phyloP scores from a whole-genome alignment of 2,329 filamentous ascomycete genomes.

The Stagonosporopsis cucurbitacearum region DNA sequence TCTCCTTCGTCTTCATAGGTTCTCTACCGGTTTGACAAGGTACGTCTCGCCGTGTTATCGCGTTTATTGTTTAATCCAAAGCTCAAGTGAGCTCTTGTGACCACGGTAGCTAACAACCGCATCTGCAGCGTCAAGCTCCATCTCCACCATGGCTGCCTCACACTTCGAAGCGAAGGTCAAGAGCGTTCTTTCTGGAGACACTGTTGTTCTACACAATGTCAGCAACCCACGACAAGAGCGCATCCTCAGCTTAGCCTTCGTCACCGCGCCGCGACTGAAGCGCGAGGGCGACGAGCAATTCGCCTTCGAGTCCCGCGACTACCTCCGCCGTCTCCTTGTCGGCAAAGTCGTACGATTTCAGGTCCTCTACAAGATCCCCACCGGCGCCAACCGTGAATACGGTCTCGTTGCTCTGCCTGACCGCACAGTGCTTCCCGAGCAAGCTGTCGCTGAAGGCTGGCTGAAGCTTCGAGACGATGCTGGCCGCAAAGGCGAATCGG shows the following conservation, averaged over 20 bases:
- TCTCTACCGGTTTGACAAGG: conserved; percentile 20
- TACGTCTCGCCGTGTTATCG: background rate
- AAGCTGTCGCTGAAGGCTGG: conserved; percentile 87
- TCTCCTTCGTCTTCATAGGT: conserved; percentile 10
- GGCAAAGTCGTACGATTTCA: conserved; percentile 88
- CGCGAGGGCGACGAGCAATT: conserved; percentile 92
- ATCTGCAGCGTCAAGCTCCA: conserved; percentile 13
- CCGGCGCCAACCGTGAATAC: conserved; percentile 80
- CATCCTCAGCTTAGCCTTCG: conserved; percentile 88
- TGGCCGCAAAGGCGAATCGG: conserved; percentile 85
- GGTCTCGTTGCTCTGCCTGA: conserved; percentile 79
- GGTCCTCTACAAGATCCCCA: conserved; percentile 85
- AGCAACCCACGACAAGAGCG: conserved; percentile 84
- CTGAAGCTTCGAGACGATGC: conserved; percentile 93
- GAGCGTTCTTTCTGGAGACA: conserved; percentile 92
- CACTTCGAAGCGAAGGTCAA: conserved; percentile 69
- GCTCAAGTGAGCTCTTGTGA: conserved; percentile 16
- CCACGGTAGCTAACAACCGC: conserved; percentile 15
- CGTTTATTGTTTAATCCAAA: background rate
- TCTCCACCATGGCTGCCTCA: conserved; percentile 37
- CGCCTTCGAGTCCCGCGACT: conserved; percentile 94
- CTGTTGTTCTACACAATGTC: conserved; percentile 80
- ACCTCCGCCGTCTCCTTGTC: conserved; percentile 80
- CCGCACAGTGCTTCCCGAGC: conserved; percentile 75
- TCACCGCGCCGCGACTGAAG: conserved; percentile 83